Conservation (phyloP, 306 rosid species). For the Trifolium pratense region DNA sequence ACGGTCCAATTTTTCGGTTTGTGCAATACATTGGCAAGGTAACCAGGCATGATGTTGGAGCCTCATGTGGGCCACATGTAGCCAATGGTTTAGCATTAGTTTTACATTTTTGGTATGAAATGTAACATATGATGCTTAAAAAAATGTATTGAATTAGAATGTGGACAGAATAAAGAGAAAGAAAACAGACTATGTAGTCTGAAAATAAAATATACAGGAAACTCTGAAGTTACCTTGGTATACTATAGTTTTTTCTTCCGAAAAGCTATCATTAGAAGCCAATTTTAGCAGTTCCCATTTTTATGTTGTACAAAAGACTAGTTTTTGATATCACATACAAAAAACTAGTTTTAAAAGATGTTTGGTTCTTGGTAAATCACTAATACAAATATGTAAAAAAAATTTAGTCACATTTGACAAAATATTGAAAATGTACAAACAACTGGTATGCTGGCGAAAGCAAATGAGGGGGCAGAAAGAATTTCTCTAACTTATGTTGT, state of each 20-base stretch:
- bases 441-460: too few relatives aligned
- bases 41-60: constrained; percentile 30
- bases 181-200: constrained; percentile 5
- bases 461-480: too few relatives aligned
- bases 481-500: neutral
- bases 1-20: constrained; percentile 16
- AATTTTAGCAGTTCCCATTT: constrained; percentile 2
- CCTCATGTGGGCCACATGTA: constrained; percentile 23
- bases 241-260: neutral
- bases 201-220: constrained; percentile 22
- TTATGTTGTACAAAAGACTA: neutral
- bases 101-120: constrained; percentile 34
- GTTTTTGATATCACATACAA: constrained; percentile 1
- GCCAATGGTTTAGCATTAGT: constrained; percentile 28
- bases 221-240: constrained; percentile 13
- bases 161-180: constrained; percentile 29
- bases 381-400: neutral
- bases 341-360: constrained; percentile 21
- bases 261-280: neutral
- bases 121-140: constrained; percentile 30
- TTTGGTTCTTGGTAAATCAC: constrained; percentile 9
- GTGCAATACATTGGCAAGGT: constrained; percentile 9
- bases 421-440: too few relatives aligned
- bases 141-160: constrained; percentile 31
- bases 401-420: neutral